A percentile compares a stretch with the other conserved stretches of the same genome.
These are phyloP conservation scores for Saitoella complicata DNA, from an alignment of 805 yeast genomes.

Conservation along the genomic window DNA sequence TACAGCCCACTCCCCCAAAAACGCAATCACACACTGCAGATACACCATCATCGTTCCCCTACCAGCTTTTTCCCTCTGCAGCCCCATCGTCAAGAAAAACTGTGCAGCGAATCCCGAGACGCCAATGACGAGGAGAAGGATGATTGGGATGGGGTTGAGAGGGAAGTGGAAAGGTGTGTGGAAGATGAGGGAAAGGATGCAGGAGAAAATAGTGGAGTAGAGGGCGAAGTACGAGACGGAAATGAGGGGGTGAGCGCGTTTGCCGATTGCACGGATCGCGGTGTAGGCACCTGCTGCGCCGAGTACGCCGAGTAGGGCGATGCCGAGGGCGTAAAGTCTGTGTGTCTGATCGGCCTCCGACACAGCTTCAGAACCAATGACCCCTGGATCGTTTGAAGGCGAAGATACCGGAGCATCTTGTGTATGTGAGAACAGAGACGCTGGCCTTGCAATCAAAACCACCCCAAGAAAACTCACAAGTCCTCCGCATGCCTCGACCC, in stretches of 20 bases:
- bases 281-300: constrained; percentile 61
- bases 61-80: constrained; percentile 67
- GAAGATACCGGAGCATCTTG: constrained; percentile 2
- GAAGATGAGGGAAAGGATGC: constrained; percentile 37
- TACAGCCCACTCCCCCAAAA: constrained; percentile 53
- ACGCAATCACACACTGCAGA: constrained; percentile 61
- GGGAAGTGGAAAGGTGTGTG: constrained; percentile 47
- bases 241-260: constrained; percentile 60
- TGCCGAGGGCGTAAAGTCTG: constrained; percentile 43
- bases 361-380: constrained; percentile 11
- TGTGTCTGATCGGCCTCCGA: constrained; percentile 34
- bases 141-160: constrained; percentile 47
- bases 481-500: constrained; percentile 55
- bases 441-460: constrained; percentile 64
- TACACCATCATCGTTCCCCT: constrained; percentile 62
- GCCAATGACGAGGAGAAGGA: constrained; percentile 44
- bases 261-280: constrained; percentile 58
- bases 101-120: constrained; percentile 73
- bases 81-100: constrained; percentile 60
- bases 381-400: too few relatives aligned
- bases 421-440: not conserved
- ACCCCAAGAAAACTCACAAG: constrained; percentile 59
- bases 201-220: constrained; percentile 38
- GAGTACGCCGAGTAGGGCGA: constrained; percentile 49
- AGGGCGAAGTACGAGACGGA: constrained; percentile 66